These are phyloP conservation scores for Canavalia ensiformis DNA, from an alignment of 306 rosid species.

Conservation along the genomic window DNA sequence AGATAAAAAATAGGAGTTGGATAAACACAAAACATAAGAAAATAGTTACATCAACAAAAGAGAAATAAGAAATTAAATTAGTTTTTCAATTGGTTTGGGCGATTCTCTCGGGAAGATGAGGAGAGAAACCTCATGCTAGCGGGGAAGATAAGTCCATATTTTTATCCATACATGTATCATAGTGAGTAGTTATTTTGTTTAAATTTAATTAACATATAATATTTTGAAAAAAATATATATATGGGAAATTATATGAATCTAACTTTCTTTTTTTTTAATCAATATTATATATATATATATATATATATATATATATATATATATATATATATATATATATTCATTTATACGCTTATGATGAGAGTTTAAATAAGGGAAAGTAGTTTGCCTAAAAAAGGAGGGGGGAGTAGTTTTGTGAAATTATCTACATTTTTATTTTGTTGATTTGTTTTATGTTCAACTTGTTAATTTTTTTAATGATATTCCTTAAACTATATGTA, in stretches of 20 bases:
- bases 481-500: too few species aligned
- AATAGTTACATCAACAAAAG: too few species aligned
- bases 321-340: too few species aligned
- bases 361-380: not conserved
- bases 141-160: too few species aligned
- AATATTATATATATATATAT: not conserved
- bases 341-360: not conserved
- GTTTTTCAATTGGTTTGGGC: not conserved
- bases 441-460: too few species aligned
- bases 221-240: too few species aligned
- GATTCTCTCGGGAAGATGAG: not conserved
- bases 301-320: too few species aligned
- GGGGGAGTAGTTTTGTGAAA: not conserved
- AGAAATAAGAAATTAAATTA: too few species aligned
- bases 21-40: not conserved
- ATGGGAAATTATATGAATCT: too few species aligned
- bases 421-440: too few species aligned
- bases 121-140: not conserved
- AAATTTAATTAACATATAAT: not conserved
- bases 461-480: too few species aligned
- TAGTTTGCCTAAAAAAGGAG: not conserved
- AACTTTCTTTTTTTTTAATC: not conserved
- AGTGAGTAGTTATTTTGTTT: not conserved
- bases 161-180: not conserved
- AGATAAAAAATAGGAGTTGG: conserved; percentile 11